Evolutionary conservation across 2,329 filamentous ascomycete genomes (phyloP), one percentile per base, ranked within the genome.

Genomic region (Xylariaceae sp.): DNA sequence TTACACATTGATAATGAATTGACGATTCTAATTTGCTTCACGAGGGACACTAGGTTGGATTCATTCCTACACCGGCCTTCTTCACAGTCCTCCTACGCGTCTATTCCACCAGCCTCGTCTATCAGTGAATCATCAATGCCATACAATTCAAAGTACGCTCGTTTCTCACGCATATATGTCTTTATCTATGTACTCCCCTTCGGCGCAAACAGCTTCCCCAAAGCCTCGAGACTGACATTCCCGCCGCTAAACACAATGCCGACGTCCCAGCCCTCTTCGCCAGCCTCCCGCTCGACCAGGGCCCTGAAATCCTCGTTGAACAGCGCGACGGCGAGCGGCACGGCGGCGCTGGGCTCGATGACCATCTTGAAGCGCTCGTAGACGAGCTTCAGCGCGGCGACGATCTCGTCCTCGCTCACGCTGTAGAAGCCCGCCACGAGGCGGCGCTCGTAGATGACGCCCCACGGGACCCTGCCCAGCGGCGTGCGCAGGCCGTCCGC

Each of bases 401-500:
- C 81, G 70, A 97, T 97, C 77, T 96, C 84, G 49, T 87, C 85
- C 72, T 97, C 93, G 1, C 79, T 84, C 1, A 95, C 93, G 50
- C 82, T 81, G 72, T 83, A 85, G 64, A 96, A 82, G 0, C 82
- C 87, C 2, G 75, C 68, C 1, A 96, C 87, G 53, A 94, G 84
- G n/a, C 74, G 71, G 52, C 80, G 75, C 67, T 92, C 84, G 61
- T 85, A 85, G 62, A 97, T 88, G 32, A 97, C 77, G 6, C 68
- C 72, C 91, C 91, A 97, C 1, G 91, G 91, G 50, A 86, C 76
- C 40, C 76, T 69, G 0, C 92, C 92, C 0, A 97, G 81, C 0
- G 91, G 91, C 15, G 92, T 96, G 21, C 93, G 80, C 68, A 97
- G 74, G 0, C 93, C 93, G 72, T 97, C 93, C 0, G 92, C 93